Evolutionary conservation across 345 rosid genomes (phyloP).

Genomic region (Lepidium didymum): DNA sequence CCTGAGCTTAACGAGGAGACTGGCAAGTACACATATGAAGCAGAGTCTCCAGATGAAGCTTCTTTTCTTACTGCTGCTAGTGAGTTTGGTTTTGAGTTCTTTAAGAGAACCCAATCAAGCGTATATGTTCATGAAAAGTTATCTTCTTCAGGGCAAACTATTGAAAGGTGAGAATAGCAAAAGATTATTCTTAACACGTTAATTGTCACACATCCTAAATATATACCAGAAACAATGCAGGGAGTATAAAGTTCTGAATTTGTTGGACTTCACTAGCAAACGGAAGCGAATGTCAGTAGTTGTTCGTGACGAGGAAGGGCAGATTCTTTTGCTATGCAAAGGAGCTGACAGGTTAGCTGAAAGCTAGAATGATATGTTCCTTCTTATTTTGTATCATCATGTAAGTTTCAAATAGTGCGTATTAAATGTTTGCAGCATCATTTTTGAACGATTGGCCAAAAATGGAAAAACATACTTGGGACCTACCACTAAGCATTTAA

Average conservation of each 20-base stretch:
- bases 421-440: constrained; percentile 48
- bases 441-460: constrained; percentile 79
- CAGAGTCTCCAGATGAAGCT: constrained; percentile 95
- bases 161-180: constrained; percentile 54
- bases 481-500: constrained; percentile 68
- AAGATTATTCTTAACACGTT: background rate
- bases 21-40: constrained; percentile 66
- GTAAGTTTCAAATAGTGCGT: background rate
- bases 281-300: constrained; percentile 95
- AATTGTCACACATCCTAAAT: constrained; percentile 7
- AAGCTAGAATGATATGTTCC: background rate
- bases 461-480: constrained; percentile 60
- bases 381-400: background rate
- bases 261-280: constrained; percentile 94
- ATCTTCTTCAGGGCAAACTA: constrained; percentile 40
- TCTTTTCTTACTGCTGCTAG: constrained; percentile 90
- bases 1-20: constrained; percentile 82
- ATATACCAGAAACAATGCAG: constrained; percentile 40
- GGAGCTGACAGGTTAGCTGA: constrained; percentile 83
- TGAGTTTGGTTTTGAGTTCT: constrained; percentile 90
- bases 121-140: constrained; percentile 58
- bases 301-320: constrained; percentile 66
- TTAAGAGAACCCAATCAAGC: constrained; percentile 79
- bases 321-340: constrained; percentile 80
- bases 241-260: constrained; percentile 84